phyloP scores from a whole-genome alignment of 495 filamentous ascomycete species.

The Xanthoparmelia taractica region DNA sequence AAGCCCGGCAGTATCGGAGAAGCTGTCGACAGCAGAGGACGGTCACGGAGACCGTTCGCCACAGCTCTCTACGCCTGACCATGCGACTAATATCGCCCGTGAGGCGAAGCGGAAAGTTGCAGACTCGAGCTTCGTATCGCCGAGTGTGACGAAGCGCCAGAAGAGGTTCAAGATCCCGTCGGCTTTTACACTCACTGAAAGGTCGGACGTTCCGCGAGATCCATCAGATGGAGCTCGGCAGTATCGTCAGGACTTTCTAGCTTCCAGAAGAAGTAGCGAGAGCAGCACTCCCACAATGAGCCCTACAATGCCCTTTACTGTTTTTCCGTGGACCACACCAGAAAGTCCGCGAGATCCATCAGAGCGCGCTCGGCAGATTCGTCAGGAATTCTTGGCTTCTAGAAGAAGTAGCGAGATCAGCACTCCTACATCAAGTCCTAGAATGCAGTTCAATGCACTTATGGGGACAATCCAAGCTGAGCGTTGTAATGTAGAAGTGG shows the following conservation, averaged over 20 bases:
- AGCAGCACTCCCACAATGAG: slow-evolving; percentile 16
- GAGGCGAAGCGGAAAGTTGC: slow-evolving; percentile 12
- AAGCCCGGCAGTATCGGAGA: neutral
- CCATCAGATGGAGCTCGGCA: slow-evolving; percentile 21
- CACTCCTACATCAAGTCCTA: neutral
- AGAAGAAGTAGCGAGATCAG: slow-evolving; percentile 1
- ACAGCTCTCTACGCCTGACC: neutral
- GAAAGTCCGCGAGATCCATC: neutral
- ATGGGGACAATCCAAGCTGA: neutral
- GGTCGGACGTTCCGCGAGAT: slow-evolving; percentile 17
- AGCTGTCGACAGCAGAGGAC: neutral
- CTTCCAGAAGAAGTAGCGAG: slow-evolving; percentile 20
- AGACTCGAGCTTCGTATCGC: slow-evolving; percentile 14
- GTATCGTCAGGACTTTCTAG: slow-evolving; percentile 25
- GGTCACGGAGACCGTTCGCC: neutral
- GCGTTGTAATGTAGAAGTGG: neutral
- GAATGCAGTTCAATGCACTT: neutral
- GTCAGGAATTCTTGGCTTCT: slow-evolving; percentile 10
- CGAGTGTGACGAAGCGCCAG: slow-evolving; percentile 15
- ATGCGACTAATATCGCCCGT: neutral
- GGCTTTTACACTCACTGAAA: slow-evolving; percentile 19
- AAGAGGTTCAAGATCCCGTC: slow-evolving; percentile 10
- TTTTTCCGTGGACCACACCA: neutral
- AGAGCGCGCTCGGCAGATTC: neutral
- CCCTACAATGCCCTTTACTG: neutral